Evolutionary conservation across 192 early-diverging fungal species (phyloP).

Genomic region (Endogone sp.): DNA sequence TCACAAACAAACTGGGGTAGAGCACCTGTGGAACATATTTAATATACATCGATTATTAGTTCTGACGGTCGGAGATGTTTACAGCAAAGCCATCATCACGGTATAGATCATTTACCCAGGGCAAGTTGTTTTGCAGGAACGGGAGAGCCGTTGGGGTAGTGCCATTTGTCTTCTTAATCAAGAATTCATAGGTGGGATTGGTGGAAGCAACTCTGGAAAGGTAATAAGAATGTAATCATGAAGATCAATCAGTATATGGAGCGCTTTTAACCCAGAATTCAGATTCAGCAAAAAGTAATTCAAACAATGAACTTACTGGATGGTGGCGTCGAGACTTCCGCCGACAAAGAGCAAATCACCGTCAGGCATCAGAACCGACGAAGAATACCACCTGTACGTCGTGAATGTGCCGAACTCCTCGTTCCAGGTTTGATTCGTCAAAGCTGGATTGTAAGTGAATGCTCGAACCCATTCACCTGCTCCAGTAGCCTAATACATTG

Average conservation of each 20-base stretch:
- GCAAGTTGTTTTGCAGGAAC: background rate
- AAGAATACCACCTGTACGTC: conserved; percentile 1
- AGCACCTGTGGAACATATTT: no score
- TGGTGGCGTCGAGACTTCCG: background rate
- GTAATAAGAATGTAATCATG: no score
- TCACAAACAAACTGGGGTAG: conserved; percentile 30
- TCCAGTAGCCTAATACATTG: no score
- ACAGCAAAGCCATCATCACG: no score
- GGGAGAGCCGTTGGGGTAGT: background rate
- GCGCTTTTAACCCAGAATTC: no score
- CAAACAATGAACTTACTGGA: no score
- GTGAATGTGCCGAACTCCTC: background rate
- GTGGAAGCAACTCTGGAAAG: no score
- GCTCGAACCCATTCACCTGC: background rate
- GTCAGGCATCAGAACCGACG: background rate
- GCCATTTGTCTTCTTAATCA: background rate
- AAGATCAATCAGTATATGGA: no score
- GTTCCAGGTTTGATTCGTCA: background rate
- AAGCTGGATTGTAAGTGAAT: background rate
- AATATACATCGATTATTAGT: no score
- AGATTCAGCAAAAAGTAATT: no score
- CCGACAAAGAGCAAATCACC: background rate
- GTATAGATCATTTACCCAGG: no score
- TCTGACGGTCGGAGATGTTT: no score
- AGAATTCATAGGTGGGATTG: conserved; percentile 2